Conservation (phyloP, 78 protist genomes). For the Tieghemostelium lacteum region DNA sequence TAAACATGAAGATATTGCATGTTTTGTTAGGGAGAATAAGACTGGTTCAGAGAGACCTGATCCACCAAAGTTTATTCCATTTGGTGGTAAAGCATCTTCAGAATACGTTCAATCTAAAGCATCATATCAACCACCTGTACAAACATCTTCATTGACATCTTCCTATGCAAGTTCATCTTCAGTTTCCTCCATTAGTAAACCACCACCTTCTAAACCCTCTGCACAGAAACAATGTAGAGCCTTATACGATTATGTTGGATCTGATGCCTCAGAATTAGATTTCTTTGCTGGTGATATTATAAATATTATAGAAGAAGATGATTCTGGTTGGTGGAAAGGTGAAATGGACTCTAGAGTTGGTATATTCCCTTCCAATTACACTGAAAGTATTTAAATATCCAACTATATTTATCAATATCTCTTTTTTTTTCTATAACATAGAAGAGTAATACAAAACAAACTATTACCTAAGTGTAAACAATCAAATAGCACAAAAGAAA, state of each 20-base stretch:
- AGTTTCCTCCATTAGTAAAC: not conserved
- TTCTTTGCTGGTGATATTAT: slow-evolving; percentile 72
- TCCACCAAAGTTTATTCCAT: slow-evolving; percentile 43
- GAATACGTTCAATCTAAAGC: slow-evolving; percentile 5
- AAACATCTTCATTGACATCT: not conserved
- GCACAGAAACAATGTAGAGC: slow-evolving; percentile 20
- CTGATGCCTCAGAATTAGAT: slow-evolving; percentile 65
- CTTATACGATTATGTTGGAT: slow-evolving; percentile 62
- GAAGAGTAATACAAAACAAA: no score
- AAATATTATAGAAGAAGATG: slow-evolving; percentile 67
- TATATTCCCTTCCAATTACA: slow-evolving; percentile 78
- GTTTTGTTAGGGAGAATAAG: slow-evolving; percentile 41
- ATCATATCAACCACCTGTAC: not conserved
- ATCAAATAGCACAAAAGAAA: no score
- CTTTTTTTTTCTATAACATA: no score
- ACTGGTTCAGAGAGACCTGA: slow-evolving; percentile 66
- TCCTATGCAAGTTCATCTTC: not conserved
- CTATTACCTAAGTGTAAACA: no score
- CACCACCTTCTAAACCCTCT: not conserved
- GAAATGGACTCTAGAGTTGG: slow-evolving; percentile 61
- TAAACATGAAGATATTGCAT: slow-evolving; percentile 45
- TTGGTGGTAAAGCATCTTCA: slow-evolving; percentile 42
- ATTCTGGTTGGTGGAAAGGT: slow-evolving; percentile 75
- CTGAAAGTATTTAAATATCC: no score
- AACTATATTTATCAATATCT: no score